Base-by-base conservation (phyloP, 1,284 basidiomycete genomes). In the Boletus smithii region DNA sequence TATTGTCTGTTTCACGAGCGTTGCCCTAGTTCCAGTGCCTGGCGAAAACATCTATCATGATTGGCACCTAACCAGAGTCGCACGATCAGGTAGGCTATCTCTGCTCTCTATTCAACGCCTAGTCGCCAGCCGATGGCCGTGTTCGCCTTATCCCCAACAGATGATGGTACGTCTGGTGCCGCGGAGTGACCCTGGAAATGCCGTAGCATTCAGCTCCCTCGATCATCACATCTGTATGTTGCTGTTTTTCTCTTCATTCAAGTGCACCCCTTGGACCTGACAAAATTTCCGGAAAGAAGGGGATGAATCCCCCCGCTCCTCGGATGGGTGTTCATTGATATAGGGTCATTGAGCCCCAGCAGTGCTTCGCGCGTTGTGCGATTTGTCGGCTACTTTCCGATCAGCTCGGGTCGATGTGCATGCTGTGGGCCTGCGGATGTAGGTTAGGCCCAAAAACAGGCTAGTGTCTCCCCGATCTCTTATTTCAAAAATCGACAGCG, bases 81-180 rank as follows among this genome's bases (percentile, higher is more conserved):
- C 32, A n/a, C 2, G 23, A 23, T 32, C 32, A 16, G 26, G 38
- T 42, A 31, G 9, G 32, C 17, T 18, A 31, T 30, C 18, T 11
- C 17, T 29, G 27, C n/a, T n/a, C n/a, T n/a, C n/a, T 17, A 3
- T 16, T 16, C n/a, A 23, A 31, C n/a, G 9, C 16, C 16, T 14
- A 13, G 24, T 29, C 16, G 7, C 24, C 33, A 14, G 17, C 30
- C 7, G 24, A 5, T 11, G 14, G 8, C n/a, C 3, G 13, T n/a
- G 2, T 54, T 17, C 38, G n/a, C 27, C 16, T 33, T 43, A 43
- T 41, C n/a, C n/a, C n/a, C n/a, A n/a, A n/a, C n/a, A n/a, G n/a
- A n/a, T n/a, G n/a, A n/a, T n/a, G n/a, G n/a, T n/a, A n/a, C n/a
- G n/a, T n/a, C n/a, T n/a, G n/a, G 26, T 18, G 40, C 32, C 32